Conservation (phyloP, 805 yeast genomes). For the Teunomyces tritomae region DNA sequence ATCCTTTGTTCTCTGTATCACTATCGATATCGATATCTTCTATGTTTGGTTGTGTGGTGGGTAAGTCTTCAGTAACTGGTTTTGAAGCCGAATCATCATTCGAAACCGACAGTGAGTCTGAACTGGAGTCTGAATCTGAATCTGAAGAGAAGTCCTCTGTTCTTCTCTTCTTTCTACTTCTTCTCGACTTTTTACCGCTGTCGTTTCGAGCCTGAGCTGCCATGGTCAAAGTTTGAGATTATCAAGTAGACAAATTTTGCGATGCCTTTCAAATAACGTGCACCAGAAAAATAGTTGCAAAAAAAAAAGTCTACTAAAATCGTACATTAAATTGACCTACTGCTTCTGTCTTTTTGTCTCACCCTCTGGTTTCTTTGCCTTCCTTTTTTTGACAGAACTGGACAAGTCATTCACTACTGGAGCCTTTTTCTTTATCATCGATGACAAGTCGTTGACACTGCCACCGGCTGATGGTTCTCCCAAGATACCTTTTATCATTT, state of each 20-base stretch:
- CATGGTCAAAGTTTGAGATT: background rate
- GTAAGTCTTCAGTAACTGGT: slow-evolving; percentile 4
- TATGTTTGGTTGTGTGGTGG: slow-evolving; percentile 16
- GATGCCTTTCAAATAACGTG: slow-evolving; percentile 3
- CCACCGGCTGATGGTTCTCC: slow-evolving; percentile 40
- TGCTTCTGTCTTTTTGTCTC: background rate
- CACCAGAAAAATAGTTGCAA: background rate
- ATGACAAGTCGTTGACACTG: slow-evolving; percentile 57
- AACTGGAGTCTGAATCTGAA: slow-evolving; percentile 46
- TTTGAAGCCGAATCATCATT: slow-evolving; percentile 13
- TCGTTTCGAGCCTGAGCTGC: slow-evolving; percentile 12
- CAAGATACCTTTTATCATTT: slow-evolving; percentile 54
- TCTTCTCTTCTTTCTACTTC: slow-evolving; percentile 79
- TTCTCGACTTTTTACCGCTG: slow-evolving; percentile 29
- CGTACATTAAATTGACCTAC: background rate
- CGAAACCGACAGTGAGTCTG: slow-evolving; percentile 15
- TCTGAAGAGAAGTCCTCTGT: slow-evolving; percentile 67
- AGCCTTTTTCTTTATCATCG: slow-evolving; percentile 55
- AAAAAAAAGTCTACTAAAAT: background rate
- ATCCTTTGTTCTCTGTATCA: slow-evolving; percentile 19
- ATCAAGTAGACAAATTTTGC: background rate
- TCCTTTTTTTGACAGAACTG: slow-evolving; percentile 52
- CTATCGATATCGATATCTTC: slow-evolving; percentile 32
- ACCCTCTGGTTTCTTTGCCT: slow-evolving; percentile 5
- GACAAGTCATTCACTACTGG: slow-evolving; percentile 12